These are phyloP conservation scores for Phytophthora brassicae DNA, from an alignment of 352 stramenopile genomes.

Conservation along the genomic window DNA sequence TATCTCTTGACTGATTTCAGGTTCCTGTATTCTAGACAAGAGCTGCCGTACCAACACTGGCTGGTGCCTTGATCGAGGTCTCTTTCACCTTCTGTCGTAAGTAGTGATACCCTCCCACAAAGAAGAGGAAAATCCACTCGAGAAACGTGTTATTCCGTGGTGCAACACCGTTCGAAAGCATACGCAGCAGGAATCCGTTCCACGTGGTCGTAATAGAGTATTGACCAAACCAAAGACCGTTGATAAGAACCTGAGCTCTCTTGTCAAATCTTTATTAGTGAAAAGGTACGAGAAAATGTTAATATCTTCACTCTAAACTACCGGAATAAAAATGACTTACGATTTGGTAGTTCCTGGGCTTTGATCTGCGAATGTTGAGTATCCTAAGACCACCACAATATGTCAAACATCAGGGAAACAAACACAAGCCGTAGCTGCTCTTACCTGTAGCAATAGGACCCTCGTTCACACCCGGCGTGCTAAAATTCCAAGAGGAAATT, in stretches of 20 bases:
- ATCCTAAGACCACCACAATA: conserved; percentile 25
- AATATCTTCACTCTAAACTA: not conserved
- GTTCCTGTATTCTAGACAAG: conserved; percentile 19
- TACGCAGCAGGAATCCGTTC: conserved; percentile 48
- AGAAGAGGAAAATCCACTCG: conserved; percentile 58
- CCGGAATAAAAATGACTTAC: conserved; percentile 16
- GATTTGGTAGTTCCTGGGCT: conserved; percentile 16
- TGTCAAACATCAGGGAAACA: not conserved
- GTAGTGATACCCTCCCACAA: conserved; percentile 32
- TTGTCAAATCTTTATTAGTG: conserved; percentile 31
- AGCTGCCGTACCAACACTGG: conserved; percentile 12
- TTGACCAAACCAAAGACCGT: conserved; percentile 54
- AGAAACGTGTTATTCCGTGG: conserved; percentile 67
- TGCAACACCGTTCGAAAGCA: conserved; percentile 59
- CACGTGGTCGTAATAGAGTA: conserved; percentile 67
- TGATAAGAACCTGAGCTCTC: conserved; percentile 54
- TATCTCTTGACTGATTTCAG: too few relatives aligned
- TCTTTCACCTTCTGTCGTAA: conserved; percentile 31
- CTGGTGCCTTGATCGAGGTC: conserved; percentile 15
- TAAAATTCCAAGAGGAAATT: too few relatives aligned
- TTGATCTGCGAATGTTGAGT: conserved; percentile 38
- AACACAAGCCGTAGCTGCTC: not conserved
- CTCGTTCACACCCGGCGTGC: conserved; percentile 11
- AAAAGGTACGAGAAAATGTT: not conserved
- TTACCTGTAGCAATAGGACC: conserved; percentile 21